A percentile compares a stretch with the other conserved stretches of the same genome.
These are phyloP conservation scores for Fomitopsis betulina DNA, from an alignment of 1,284 basidiomycete genomes.

Conservation along the genomic window DNA sequence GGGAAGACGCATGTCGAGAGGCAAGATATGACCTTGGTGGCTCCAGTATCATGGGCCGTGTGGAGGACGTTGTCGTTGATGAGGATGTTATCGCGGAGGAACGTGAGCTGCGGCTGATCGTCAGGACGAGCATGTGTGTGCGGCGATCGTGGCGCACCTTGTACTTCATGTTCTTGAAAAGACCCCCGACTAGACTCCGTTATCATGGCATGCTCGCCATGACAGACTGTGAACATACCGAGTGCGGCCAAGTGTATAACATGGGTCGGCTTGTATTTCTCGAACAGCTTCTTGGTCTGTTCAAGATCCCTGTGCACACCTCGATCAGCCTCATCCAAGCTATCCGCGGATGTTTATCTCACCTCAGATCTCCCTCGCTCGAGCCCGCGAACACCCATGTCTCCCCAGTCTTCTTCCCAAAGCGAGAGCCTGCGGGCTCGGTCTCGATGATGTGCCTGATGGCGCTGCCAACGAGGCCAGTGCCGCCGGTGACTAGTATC, in stretches of 20 bases:
- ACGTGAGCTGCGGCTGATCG: constrained; percentile 53
- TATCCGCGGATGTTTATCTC: constrained; percentile 9
- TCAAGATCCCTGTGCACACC: constrained; percentile 35
- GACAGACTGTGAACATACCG: constrained; percentile 42
- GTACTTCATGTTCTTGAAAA: constrained; percentile 90
- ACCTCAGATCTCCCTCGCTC: constrained; percentile 77
- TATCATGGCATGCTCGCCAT: not conserved
- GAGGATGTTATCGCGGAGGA: constrained; percentile 84
- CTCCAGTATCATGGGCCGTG: constrained; percentile 57
- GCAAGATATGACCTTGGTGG: constrained; percentile 77
- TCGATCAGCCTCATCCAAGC: not conserved
- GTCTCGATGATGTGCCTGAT: constrained; percentile 75
- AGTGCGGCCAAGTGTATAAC: constrained; percentile 88
- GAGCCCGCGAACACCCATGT: constrained; percentile 81
- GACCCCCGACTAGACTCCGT: constrained; percentile 71
- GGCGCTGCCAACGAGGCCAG: constrained; percentile 82
- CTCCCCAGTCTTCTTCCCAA: constrained; percentile 71
- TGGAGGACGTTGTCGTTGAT: constrained; percentile 91
- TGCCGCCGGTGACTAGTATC: constrained; percentile 80
- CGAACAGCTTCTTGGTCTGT: constrained; percentile 67
- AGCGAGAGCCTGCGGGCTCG: constrained; percentile 72
- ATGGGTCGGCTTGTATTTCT: constrained; percentile 86
- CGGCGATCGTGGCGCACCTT: constrained; percentile 48
- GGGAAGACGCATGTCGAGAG: constrained; percentile 91
- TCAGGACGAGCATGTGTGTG: not conserved